Base-by-base conservation (phyloP, 768 basidiomycete genomes). In the Rubroboletus satanas region DNA sequence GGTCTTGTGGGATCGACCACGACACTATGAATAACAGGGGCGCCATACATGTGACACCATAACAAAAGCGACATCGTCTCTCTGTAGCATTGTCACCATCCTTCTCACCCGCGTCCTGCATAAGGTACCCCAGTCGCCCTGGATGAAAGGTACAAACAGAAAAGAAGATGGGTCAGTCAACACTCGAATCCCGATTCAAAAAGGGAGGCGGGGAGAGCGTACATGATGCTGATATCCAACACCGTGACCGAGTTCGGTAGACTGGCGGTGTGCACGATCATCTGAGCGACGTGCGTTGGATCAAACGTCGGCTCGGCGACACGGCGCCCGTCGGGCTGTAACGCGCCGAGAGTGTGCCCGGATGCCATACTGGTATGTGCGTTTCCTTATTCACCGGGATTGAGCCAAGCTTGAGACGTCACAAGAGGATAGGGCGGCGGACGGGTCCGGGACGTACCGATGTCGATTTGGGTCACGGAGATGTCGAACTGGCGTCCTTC, bases 391-490 rank as follows among this genome's bases (percentile, higher is more conserved):
- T 9, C 21, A 15, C 41, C 10, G 9, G 8, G 12, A 5, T 15
- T 14, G 42, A 26, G 42, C 7, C 12, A 8, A 15, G 7, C 26
- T 26, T 3, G 26, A 26, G 26, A 26, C 26, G 26, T 21, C 18
- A 14, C 11, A 14, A 14, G 29, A 26, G 4, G 36, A 21, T 2
- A 5, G 23, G 29, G 11, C 5, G 6, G 1, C 26, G 26, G 26
- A 26, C 26, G 26, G 26, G 26, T 3, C n/a, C 15, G 37, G 45
- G 28, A 45, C 66, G 29, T 44, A 84, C 90, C 91, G 45, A 93
- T 89, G 66, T 93, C 91, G 45, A 93, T 80, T 65, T 93, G 90
- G 2, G 87, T 88, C 63, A 82, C 83, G 4, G 89, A 82, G 51
- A 95, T 92, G 63, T 83, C 77, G 68, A 81, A 81, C 31, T 78